These are phyloP conservation scores for Suhomyces yuchorum DNA, from an alignment of 1,139 yeast genomes.

Conservation along the genomic window DNA sequence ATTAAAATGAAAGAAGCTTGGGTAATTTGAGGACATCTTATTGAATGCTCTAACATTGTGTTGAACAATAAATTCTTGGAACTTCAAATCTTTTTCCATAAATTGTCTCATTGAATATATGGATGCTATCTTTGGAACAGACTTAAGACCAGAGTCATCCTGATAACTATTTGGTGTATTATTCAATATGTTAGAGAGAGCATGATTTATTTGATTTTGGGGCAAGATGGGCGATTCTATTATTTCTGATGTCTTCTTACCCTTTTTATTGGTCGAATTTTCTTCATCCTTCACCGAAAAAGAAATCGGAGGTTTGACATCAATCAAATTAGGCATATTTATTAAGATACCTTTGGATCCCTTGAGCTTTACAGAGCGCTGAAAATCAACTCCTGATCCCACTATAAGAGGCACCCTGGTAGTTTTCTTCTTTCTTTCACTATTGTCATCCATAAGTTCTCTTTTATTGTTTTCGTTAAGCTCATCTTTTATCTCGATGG, in stretches of 20 bases:
- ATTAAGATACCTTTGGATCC: slow-evolving; percentile 52
- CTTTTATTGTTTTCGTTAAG: slow-evolving; percentile 16
- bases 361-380: slow-evolving; percentile 47
- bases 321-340: slow-evolving; percentile 42
- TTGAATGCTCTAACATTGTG: slow-evolving; percentile 23
- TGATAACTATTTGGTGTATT: slow-evolving; percentile 23
- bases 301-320: slow-evolving; percentile 33
- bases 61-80: slow-evolving; percentile 37
- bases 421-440: neutral
- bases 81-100: slow-evolving; percentile 51
- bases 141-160: slow-evolving; percentile 31
- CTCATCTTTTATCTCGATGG: neutral
- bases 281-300: slow-evolving; percentile 17
- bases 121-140: slow-evolving; percentile 41
- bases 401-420: slow-evolving; percentile 33
- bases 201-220: slow-evolving; percentile 30
- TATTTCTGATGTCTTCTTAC: slow-evolving; percentile 21
- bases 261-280: slow-evolving; percentile 17
- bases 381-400: slow-evolving; percentile 50
- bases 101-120: slow-evolving; percentile 53
- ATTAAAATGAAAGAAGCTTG: slow-evolving; percentile 14
- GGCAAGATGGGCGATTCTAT: slow-evolving; percentile 29
- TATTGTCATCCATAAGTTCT: neutral
- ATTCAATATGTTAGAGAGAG: slow-evolving; percentile 23
- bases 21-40: slow-evolving; percentile 13